Evolutionary conservation across 495 filamentous ascomycete genomes (phyloP).

Genomic region (Lasiosphaeriaceae sp.): DNA sequence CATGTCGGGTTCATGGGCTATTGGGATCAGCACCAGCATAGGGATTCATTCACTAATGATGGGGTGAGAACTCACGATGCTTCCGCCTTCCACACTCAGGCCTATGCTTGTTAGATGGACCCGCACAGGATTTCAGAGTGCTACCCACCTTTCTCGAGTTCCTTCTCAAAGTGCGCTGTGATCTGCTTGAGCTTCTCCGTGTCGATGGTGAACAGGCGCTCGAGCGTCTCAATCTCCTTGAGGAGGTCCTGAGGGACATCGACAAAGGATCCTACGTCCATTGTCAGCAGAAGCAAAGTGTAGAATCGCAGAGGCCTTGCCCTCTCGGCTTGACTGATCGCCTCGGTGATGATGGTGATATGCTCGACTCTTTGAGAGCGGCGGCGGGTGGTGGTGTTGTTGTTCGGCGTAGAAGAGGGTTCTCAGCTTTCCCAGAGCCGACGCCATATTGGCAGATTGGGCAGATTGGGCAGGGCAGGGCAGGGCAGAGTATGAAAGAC

Average conservation of each 20-base stretch:
- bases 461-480: not conserved
- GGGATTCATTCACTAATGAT: not conserved
- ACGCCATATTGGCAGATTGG: not conserved
- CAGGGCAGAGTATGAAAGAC: not conserved
- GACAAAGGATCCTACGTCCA: conserved; percentile 34
- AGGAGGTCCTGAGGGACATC: conserved; percentile 76
- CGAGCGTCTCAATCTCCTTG: conserved; percentile 78
- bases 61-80: conserved; percentile 66
- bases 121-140: conserved; percentile 1
- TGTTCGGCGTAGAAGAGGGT: conserved; percentile 9
- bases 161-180: conserved; percentile 79
- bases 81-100: conserved; percentile 81
- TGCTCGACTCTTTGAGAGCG: conserved; percentile 10
- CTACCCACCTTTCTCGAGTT: conserved; percentile 76
- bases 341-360: conserved; percentile 14
- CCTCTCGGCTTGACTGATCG: conserved; percentile 18
- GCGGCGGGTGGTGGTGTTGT: conserved; percentile 9
- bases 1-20: conserved; percentile 99
- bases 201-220: conserved; percentile 81
- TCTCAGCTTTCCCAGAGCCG: conserved; percentile 13
- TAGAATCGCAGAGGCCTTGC: conserved; percentile 19
- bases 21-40: not conserved
- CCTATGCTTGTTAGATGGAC: conserved; percentile 42
- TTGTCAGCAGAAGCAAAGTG: conserved; percentile 19
- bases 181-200: conserved; percentile 79